Conservation (phyloP, 208 protist species). For the Vickermania ingenoplastis region DNA sequence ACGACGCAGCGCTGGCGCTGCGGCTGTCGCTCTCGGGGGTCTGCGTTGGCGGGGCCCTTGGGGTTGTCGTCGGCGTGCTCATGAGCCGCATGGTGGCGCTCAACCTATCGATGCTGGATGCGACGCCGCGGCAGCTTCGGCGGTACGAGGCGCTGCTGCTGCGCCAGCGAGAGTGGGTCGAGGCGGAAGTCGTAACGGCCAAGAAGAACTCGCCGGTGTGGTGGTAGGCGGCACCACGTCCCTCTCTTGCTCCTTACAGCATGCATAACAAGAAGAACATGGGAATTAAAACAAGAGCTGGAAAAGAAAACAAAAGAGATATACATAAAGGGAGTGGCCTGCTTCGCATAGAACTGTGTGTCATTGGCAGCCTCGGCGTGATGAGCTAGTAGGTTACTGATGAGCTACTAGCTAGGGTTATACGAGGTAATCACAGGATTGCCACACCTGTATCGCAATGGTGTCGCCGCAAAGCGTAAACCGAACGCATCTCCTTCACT, state of each 20-base stretch:
- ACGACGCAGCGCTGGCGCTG: slow-evolving; percentile 36
- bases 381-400: no score
- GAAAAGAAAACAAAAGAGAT: slow-evolving; percentile 2
- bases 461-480: no score
- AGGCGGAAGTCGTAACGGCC: slow-evolving; percentile 27
- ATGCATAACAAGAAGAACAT: background rate
- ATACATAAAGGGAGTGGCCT: slow-evolving; percentile 1
- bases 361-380: background rate
- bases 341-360: slow-evolving; percentile 4
- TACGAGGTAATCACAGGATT: no score
- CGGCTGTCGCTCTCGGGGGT: slow-evolving; percentile 55
- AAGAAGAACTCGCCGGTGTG: slow-evolving; percentile 32
- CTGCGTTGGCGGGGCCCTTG: slow-evolving; percentile 51
- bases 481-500: no score
- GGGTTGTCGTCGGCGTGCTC: slow-evolving; percentile 41
- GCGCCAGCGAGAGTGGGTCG: slow-evolving; percentile 49
- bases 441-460: no score
- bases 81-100: slow-evolving; percentile 51
- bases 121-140: slow-evolving; percentile 55
- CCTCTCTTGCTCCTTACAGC: background rate
- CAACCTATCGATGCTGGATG: slow-evolving; percentile 62
- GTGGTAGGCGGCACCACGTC: slow-evolving; percentile 63
- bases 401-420: no score
- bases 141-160: slow-evolving; percentile 79
- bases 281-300: background rate